Percentiles rank a stretch among this genome's conserved stretches.
Conservation (phyloP, 768 basidiomycete species). For the Pleurotus citrinopileatus region DNA sequence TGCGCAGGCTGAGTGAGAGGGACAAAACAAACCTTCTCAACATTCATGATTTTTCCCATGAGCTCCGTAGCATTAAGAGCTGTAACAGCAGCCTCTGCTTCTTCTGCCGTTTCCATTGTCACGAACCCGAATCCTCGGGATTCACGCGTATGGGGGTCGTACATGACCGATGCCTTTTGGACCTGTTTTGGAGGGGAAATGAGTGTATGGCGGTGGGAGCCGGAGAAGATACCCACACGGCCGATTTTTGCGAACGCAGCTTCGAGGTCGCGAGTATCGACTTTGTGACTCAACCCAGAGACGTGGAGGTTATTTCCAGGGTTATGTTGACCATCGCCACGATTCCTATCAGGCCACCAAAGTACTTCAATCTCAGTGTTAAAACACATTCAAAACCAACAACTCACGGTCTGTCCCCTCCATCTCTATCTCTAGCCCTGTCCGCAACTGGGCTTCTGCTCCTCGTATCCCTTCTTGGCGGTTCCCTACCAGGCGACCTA, state of each 20-base stretch:
- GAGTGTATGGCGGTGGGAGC: conserved; percentile 6
- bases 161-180: conserved; percentile 69
- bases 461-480: conserved; percentile 67
- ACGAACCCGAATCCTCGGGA: conserved; percentile 83
- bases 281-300: conserved; percentile 52
- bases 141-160: conserved; percentile 68
- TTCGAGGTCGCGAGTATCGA: conserved; percentile 86
- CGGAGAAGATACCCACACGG: conserved; percentile 46
- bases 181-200: conserved; percentile 41
- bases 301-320: conserved; percentile 68
- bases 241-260: conserved; percentile 87
- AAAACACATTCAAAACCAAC: conserved; percentile 17
- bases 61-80: conserved; percentile 81
- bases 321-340: conserved; percentile 53
- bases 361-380: conserved; percentile 13
- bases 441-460: conserved; percentile 68
- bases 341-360: conserved; percentile 24
- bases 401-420: conserved; percentile 61
- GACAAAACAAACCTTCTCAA: too few species aligned
- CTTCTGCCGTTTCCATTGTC: conserved; percentile 64
- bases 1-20: too few species aligned
- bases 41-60: conserved; percentile 82
- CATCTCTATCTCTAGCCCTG: conserved; percentile 38
- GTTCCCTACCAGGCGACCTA: conserved; percentile 41
- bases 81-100: conserved; percentile 89